Evolutionary conservation across 805 yeast species (phyloP).

Genomic region (Komagataella pseudopastoris): DNA sequence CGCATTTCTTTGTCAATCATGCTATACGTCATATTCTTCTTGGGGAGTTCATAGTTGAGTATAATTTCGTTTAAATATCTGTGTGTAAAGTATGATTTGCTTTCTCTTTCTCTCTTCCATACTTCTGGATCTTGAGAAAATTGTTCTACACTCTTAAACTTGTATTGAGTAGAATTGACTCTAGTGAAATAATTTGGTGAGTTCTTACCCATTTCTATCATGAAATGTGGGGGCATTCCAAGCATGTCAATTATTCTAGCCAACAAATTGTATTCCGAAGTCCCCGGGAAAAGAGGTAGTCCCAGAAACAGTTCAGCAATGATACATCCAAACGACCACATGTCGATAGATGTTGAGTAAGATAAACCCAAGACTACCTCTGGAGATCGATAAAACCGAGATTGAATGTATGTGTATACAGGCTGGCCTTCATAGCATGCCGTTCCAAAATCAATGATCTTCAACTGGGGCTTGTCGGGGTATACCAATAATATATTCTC

Average conservation of each 20-base stretch:
- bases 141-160: slow-evolving; percentile 28
- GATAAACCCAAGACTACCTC: slow-evolving; percentile 89
- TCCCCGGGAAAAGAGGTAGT: slow-evolving; percentile 87
- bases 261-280: slow-evolving; percentile 86
- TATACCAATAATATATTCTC: slow-evolving; percentile 78
- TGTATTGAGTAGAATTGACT: slow-evolving; percentile 10
- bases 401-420: slow-evolving; percentile 82
- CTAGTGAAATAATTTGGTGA: slow-evolving; percentile 55
- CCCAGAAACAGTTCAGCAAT: slow-evolving; percentile 59
- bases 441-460: slow-evolving; percentile 91
- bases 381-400: slow-evolving; percentile 88
- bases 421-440: slow-evolving; percentile 90
- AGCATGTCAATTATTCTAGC: slow-evolving; percentile 70
- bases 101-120: slow-evolving; percentile 47
- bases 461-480: slow-evolving; percentile 74
- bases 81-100: slow-evolving; percentile 68
- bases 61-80: slow-evolving; percentile 59
- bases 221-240: slow-evolving; percentile 87
- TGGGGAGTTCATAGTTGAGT: slow-evolving; percentile 58
- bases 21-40: slow-evolving; percentile 35
- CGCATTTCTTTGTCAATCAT: slow-evolving; percentile 58
- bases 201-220: slow-evolving; percentile 92
- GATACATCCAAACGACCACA: slow-evolving; percentile 53
- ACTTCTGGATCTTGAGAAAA: slow-evolving; percentile 35
- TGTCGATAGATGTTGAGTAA: slow-evolving; percentile 84